phyloP scores from a whole-genome alignment of 192 early-diverging fungal species.

The Entrophospora sp. region DNA sequence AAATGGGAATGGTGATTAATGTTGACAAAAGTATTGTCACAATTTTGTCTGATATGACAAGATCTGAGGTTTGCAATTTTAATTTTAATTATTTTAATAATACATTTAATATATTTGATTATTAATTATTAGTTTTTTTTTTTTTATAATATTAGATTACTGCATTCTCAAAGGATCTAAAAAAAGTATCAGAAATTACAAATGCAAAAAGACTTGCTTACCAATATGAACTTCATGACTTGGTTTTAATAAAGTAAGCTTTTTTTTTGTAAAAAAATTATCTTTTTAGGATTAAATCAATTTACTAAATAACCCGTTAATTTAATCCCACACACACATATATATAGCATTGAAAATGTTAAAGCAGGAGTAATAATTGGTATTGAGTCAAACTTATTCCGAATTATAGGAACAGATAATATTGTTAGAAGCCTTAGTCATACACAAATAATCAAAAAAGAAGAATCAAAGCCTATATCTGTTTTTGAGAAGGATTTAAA shows the following conservation, averaged over 20 bases:
- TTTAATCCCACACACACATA: too few species aligned
- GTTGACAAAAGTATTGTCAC: constrained; percentile 78
- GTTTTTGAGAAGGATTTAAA: constrained; percentile 47
- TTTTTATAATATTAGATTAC: constrained; percentile 36
- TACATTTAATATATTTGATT: neutral
- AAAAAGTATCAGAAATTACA: constrained; percentile 64
- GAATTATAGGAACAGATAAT: constrained; percentile 71
- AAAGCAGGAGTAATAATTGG: constrained; percentile 77
- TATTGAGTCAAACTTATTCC: constrained; percentile 64
- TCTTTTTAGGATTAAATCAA: too few species aligned
- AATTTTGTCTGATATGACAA: constrained; percentile 61
- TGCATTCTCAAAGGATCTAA: constrained; percentile 85
- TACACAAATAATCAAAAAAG: constrained; percentile 65
- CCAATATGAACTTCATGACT: constrained; percentile 79
- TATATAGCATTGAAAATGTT: neutral
- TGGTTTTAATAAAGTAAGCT: constrained; percentile 69
- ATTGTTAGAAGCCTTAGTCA: constrained; percentile 52
- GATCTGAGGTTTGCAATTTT: constrained; percentile 36
- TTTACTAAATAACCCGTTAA: too few species aligned
- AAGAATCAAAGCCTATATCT: constrained; percentile 46
- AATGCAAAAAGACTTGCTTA: constrained; percentile 46
- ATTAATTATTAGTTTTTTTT: neutral
- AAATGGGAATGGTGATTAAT: constrained; percentile 82
- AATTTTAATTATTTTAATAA: neutral
- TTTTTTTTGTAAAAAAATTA: too few species aligned